phyloP scores from a whole-genome alignment of 176 grass and related monocot species.

The Canna indica region DNA sequence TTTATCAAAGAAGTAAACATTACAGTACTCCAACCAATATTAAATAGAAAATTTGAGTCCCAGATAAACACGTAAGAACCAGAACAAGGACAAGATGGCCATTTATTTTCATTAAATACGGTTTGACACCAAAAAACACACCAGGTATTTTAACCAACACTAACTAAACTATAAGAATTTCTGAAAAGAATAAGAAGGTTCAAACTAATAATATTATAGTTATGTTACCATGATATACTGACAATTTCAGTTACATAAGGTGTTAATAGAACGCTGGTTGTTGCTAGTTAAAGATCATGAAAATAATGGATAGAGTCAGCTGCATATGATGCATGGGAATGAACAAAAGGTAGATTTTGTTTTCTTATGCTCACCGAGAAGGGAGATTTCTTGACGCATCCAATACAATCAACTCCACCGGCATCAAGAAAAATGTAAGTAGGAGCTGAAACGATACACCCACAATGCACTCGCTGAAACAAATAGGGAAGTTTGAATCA shows the following conservation, averaged over 20 bases:
- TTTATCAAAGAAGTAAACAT: not conserved
- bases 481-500: not conserved
- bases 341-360: not conserved
- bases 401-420: constrained; percentile 72
- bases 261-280: not conserved
- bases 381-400: constrained; percentile 53
- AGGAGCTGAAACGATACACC: constrained; percentile 80
- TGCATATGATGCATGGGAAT: not conserved
- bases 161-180: not conserved
- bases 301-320: not conserved
- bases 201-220: not conserved
- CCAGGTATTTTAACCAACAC: not conserved
- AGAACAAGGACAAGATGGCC: not conserved
- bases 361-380: constrained; percentile 23
- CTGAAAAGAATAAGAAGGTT: not conserved
- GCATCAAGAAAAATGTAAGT: constrained; percentile 70
- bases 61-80: not conserved
- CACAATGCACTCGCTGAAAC: constrained; percentile 80
- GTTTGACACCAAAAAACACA: not conserved
- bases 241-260: not conserved
- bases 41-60: not conserved
- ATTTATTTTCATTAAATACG: no score
- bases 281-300: not conserved
- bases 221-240: not conserved
- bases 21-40: not conserved